Base-by-base conservation (phyloP, 1,139 yeast species). In the Nakaseomyces nivariensis region DNA sequence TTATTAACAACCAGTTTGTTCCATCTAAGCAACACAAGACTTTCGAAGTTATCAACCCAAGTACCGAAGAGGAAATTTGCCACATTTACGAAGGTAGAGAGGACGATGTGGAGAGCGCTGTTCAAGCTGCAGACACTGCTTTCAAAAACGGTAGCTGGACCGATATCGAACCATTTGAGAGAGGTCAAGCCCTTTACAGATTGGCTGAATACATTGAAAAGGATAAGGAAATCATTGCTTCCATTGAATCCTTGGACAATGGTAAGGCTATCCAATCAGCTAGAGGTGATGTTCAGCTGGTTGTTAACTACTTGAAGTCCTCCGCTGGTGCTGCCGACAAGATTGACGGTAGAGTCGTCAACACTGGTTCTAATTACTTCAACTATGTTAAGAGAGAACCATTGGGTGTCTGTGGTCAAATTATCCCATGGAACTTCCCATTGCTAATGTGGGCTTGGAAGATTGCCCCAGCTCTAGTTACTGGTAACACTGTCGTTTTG, bases 301-400 rank as follows among this genome's bases (percentile, higher is more conserved):
- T 81, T 51, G 69, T 79, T 58, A 69, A 69, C 51, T 79, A 78
- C 56, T 67, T 81, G 63, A 76, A 79, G 63, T 80, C 82, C 53
- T 78, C 77, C 64, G 89, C 87, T 45, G 88, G 88, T 53, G 80
- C 78, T 77, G 84, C 85, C 50, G 88, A 82, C 67, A 81, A 81
- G 66, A 66, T 81, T 51, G 79, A 75, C 54, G 90, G 90, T 55
- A 68, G 75, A 58, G 69, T 79, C 47, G 77, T 82, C 56, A 78
- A 79, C 62, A 75, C 78, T 51, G 79, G 78, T 58, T 64, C 67
- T 48, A 59, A 73, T 47, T 77, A 77, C 58, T 75, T 78, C 59
- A 72, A 72, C 48, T 78, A 76, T 65, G 67, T 72, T n/a, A 57
- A 58, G 51, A 64, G 69, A 53, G 82, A 78, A 61, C 82, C 83